Percentiles rank a stretch among this genome's conserved stretches.
Evolutionary conservation across 2,329 filamentous ascomycete genomes (phyloP).

Genomic region (Exserohilum turcica): DNA sequence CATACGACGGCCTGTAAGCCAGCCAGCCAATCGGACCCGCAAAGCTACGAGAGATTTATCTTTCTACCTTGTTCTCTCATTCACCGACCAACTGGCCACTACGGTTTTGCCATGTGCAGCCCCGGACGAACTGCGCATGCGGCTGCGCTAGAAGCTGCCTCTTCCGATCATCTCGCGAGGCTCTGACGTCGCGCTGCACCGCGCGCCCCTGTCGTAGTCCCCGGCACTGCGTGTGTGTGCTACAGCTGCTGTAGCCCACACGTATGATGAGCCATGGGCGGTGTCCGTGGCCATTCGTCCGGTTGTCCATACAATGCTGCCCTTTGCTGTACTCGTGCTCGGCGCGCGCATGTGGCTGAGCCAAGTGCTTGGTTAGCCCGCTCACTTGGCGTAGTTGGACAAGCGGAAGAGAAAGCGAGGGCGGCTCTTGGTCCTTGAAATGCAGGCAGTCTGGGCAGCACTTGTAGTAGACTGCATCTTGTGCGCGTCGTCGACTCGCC

Average conservation of each 20-base stretch:
- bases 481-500: not conserved
- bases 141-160: not conserved
- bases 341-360: slow-evolving; percentile 1
- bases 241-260: not conserved
- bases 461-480: not conserved
- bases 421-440: not conserved
- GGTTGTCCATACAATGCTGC: not conserved
- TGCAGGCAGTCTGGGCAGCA: not conserved
- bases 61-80: not conserved
- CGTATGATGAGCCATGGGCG: no score
- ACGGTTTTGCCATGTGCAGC: not conserved
- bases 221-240: not conserved
- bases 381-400: not conserved
- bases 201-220: not conserved
- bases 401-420: slow-evolving; percentile 4
- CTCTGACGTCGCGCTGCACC: not conserved
- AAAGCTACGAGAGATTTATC: not conserved
- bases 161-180: not conserved
- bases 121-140: not conserved
- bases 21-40: slow-evolving; percentile 1
- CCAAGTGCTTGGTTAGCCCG: not conserved
- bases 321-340: no score
- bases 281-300: slow-evolving; percentile 7
- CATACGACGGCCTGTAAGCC: not conserved
- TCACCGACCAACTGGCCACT: not conserved